phyloP scores from a whole-genome alignment of 1,139 yeast genomes.

The Keqinozyma sinolaborantium region DNA sequence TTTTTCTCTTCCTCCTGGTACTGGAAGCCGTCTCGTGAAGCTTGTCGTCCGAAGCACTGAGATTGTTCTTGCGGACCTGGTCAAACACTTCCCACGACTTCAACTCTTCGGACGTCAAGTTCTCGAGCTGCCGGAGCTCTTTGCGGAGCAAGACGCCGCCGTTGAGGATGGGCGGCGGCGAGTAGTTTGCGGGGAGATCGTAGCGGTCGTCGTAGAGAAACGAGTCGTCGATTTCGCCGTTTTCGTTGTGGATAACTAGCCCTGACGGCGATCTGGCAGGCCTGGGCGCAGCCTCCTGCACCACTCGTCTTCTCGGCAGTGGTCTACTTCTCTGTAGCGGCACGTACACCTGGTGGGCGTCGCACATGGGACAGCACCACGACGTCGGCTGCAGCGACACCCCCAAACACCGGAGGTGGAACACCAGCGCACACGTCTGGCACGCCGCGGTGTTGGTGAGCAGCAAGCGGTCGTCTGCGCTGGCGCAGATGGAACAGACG shows the following conservation, averaged over 20 bases:
- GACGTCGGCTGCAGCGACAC: conserved; percentile 10
- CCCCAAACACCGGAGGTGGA: conserved; percentile 37
- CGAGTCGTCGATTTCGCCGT: conserved; percentile 35
- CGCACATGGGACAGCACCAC: conserved; percentile 48
- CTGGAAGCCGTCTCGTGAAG: conserved; percentile 1
- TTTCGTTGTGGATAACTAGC: conserved; percentile 28
- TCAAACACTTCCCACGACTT: conserved; percentile 41
- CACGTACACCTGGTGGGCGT: conserved; percentile 27
- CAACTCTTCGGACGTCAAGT: conserved; percentile 33
- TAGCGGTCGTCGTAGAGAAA: conserved; percentile 20
- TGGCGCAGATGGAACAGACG: conserved; percentile 35
- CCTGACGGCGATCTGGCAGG: conserved; percentile 9
- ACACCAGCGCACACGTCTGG: conserved; percentile 28
- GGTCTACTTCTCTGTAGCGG: neutral
- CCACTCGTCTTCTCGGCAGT: neutral
- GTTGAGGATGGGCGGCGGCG: conserved; percentile 22
- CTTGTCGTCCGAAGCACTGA: conserved; percentile 5
- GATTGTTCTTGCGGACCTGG: conserved; percentile 18
- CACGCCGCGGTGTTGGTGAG: conserved; percentile 25
- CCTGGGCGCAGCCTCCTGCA: neutral
- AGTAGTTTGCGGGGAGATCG: conserved; percentile 3
- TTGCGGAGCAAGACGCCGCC: conserved; percentile 41
- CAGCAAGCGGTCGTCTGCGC: conserved; percentile 25
- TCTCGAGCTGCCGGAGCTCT: conserved; percentile 28
- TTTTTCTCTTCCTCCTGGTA: conserved; percentile 22